These are phyloP conservation scores for Linum trigynum DNA, from an alignment of 345 rosid species.

Conservation along the genomic window DNA sequence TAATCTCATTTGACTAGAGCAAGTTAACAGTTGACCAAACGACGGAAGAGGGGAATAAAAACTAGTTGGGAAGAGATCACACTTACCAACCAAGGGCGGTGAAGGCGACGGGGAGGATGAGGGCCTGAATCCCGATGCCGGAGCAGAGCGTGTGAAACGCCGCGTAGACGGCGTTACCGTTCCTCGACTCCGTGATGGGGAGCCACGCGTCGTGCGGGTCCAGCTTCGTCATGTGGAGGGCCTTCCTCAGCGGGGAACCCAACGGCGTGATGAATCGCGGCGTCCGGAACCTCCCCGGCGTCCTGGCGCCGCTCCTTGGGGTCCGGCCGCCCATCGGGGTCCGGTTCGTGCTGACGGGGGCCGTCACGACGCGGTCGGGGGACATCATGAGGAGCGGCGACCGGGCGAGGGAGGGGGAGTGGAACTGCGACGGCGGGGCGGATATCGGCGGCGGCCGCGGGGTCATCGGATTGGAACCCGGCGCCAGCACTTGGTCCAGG, in stretches of 20 bases:
- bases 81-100: slow-evolving; percentile 37
- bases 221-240: background rate
- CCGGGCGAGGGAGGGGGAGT: slow-evolving; percentile 58
- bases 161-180: slow-evolving; percentile 15
- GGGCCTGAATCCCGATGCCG: slow-evolving; percentile 36
- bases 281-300: slow-evolving; percentile 39
- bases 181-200: slow-evolving; percentile 44
- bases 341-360: slow-evolving; percentile 22
- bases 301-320: slow-evolving; percentile 18
- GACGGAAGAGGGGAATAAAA: too few species aligned
- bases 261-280: slow-evolving; percentile 57
- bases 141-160: slow-evolving; percentile 33
- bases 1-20: too few species aligned
- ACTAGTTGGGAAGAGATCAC: too few species aligned
- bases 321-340: slow-evolving; percentile 28
- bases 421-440: slow-evolving; percentile 59
- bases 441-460: slow-evolving; percentile 48
- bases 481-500: background rate
- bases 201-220: slow-evolving; percentile 30
- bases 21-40: too few species aligned
- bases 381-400: slow-evolving; percentile 39
- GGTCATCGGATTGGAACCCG: slow-evolving; percentile 24
- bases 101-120: slow-evolving; percentile 37
- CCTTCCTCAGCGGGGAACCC: slow-evolving; percentile 1
- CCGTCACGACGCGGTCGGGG: slow-evolving; percentile 24